Conservation (phyloP, 192 early-diverging fungal genomes). For the Linnemannia schmuckeri region DNA sequence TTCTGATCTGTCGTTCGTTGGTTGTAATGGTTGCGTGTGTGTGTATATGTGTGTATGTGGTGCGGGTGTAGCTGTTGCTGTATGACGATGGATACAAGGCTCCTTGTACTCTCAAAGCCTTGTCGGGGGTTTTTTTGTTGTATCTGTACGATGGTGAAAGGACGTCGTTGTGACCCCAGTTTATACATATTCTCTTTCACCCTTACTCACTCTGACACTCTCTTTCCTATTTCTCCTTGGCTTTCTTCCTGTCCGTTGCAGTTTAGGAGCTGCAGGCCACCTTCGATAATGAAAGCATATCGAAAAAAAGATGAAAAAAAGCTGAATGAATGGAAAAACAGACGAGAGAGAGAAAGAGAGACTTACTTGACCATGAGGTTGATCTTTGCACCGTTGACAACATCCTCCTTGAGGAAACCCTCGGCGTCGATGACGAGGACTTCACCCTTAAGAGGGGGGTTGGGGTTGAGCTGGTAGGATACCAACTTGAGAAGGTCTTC, state of each 20-base stretch:
- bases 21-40: not conserved
- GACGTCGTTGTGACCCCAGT: not conserved
- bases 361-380: slow-evolving; percentile 63
- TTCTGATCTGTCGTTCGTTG: not conserved
- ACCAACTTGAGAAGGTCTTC: slow-evolving; percentile 54
- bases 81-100: not conserved
- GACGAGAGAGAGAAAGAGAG: not conserved
- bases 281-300: not conserved
- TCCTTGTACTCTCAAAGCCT: not conserved
- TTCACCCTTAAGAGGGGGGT: slow-evolving; percentile 65
- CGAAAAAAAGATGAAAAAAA: not conserved
- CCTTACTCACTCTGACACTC: not conserved
- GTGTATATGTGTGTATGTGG: not conserved
- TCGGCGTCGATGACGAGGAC: slow-evolving; percentile 58
- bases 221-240: not conserved
- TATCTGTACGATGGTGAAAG: not conserved
- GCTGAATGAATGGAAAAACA: not conserved
- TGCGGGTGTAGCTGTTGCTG: not conserved
- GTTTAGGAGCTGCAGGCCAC: not conserved
- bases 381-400: slow-evolving; percentile 60
- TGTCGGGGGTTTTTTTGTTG: not conserved
- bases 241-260: not conserved
- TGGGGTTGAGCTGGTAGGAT: slow-evolving; percentile 59
- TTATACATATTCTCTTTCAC: not conserved
- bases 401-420: slow-evolving; percentile 55